Conservation (phyloP, 2,329 filamentous ascomycete genomes). For the Pyrenochaeta sp. region DNA sequence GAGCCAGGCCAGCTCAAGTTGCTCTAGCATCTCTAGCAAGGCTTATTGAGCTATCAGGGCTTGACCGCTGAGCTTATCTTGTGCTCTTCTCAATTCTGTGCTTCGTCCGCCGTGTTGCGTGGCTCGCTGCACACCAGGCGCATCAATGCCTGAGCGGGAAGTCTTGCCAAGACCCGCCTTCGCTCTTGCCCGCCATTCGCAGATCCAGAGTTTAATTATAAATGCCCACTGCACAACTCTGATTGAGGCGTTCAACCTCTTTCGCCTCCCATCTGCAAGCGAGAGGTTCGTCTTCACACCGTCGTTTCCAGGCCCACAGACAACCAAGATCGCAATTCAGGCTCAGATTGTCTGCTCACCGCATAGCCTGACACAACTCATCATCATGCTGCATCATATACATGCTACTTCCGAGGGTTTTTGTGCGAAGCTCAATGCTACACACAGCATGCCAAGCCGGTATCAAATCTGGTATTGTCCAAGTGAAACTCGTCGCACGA, state of each 20-base stretch:
- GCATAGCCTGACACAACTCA: slow-evolving; percentile 1
- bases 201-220: background rate
- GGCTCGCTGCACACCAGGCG: slow-evolving; percentile 2
- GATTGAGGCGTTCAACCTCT: slow-evolving; percentile 13
- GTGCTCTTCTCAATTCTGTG: too few species aligned
- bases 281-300: slow-evolving; percentile 10
- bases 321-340: slow-evolving; percentile 12
- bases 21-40: too few species aligned
- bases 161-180: slow-evolving; percentile 26
- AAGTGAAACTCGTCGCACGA: background rate
- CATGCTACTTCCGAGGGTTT: background rate
- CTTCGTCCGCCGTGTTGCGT: too few species aligned
- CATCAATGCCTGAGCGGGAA: slow-evolving; percentile 15
- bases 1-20: too few species aligned
- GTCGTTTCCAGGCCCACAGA: slow-evolving; percentile 14
- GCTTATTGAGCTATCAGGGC: too few species aligned
- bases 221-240: slow-evolving; percentile 8
- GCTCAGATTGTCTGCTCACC: slow-evolving; percentile 3
- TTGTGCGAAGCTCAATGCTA: background rate
- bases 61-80: too few species aligned
- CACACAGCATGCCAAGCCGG: background rate
- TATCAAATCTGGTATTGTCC: background rate
- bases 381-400: background rate
- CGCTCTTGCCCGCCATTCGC: background rate
- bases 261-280: slow-evolving; percentile 13